phyloP scores from a whole-genome alignment of 495 filamentous ascomycete genomes.

The Penicillium chermesinum region DNA sequence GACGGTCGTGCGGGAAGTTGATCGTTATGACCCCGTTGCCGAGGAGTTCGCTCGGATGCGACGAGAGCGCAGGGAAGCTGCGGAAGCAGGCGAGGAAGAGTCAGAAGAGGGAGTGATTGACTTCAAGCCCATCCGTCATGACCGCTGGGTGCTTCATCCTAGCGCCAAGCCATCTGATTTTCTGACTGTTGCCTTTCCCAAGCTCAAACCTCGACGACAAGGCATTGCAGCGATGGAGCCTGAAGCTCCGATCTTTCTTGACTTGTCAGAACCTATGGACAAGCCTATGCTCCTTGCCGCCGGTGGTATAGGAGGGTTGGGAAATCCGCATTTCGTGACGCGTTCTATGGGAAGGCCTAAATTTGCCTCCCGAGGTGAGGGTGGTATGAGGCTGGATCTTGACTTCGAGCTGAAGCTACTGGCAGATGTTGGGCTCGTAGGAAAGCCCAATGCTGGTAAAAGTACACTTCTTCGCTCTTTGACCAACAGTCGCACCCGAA shows the following conservation, averaged over 20 bases:
- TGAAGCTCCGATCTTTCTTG: conserved; percentile 66
- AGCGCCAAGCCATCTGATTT: conserved; percentile 63
- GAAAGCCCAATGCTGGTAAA: conserved; percentile 93
- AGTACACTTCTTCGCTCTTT: conserved; percentile 85
- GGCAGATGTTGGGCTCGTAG: conserved; percentile 90
- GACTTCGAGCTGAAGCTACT: conserved; percentile 92
- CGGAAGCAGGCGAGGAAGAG: conserved; percentile 21
- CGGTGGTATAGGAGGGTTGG: conserved; percentile 82
- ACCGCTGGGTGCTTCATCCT: conserved; percentile 84
- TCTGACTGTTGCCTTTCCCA: conserved; percentile 55
- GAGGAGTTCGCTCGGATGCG: conserved; percentile 50
- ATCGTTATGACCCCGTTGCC: conserved; percentile 67
- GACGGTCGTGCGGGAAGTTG: conserved; percentile 80
- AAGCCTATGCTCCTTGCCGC: conserved; percentile 84
- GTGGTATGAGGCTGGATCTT: conserved; percentile 68
- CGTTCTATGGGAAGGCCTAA: conserved; percentile 64
- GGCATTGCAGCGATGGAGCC: conserved; percentile 59
- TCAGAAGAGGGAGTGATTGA: conserved; percentile 26
- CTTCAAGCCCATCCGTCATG: conserved; percentile 37
- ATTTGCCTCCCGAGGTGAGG: conserved; percentile 82
- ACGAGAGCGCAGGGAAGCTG: conserved; percentile 17
- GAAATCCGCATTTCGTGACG: conserved; percentile 87
- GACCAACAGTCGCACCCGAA: conserved; percentile 76
- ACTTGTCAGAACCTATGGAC: conserved; percentile 75
- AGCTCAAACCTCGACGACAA: conserved; percentile 52